Evolutionary conservation across 768 basidiomycete species (phyloP).

Genomic region (Boletus vinaceobasis): DNA sequence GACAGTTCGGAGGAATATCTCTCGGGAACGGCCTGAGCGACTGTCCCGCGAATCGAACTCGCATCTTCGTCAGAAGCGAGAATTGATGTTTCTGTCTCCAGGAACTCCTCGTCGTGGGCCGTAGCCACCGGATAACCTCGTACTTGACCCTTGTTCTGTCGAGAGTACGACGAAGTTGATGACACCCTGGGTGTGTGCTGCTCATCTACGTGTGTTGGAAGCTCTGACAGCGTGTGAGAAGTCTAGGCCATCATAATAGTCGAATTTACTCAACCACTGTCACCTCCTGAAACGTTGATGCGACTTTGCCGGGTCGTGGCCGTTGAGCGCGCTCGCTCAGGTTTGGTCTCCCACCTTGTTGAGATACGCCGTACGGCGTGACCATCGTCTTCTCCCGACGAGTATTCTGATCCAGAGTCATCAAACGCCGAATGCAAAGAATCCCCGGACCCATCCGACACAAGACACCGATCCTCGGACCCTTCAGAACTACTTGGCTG

Average conservation of each 20-base stretch:
- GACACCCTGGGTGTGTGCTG: slow-evolving; percentile 20
- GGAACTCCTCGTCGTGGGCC: background rate
- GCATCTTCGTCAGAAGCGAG: slow-evolving; percentile 17
- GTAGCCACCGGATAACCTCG: background rate
- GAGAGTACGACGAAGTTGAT: slow-evolving; percentile 1
- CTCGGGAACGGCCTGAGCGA: background rate
- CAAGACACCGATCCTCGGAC: slow-evolving; percentile 9
- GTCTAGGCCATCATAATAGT: background rate
- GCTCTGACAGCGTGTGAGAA: slow-evolving; percentile 14
- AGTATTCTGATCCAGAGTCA: slow-evolving; percentile 33
- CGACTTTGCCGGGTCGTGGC: slow-evolving; percentile 5
- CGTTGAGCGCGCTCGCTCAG: slow-evolving; percentile 6
- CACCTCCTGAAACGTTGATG: background rate
- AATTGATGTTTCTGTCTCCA: slow-evolving; percentile 11
- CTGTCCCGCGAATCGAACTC: background rate
- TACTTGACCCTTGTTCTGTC: slow-evolving; percentile 1
- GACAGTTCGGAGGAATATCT: slow-evolving; percentile 30
- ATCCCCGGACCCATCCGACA: slow-evolving; percentile 18
- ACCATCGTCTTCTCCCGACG: slow-evolving; percentile 22
- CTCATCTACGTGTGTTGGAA: slow-evolving; percentile 7
- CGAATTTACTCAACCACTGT: slow-evolving; percentile 11
- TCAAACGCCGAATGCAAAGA: slow-evolving; percentile 20
- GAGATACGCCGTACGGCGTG: background rate
- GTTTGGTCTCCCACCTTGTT: slow-evolving; percentile 3
- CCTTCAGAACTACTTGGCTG: slow-evolving; percentile 16